Conservation (phyloP, 202 grass and related monocot species). For the Eragrostis tef region DNA sequence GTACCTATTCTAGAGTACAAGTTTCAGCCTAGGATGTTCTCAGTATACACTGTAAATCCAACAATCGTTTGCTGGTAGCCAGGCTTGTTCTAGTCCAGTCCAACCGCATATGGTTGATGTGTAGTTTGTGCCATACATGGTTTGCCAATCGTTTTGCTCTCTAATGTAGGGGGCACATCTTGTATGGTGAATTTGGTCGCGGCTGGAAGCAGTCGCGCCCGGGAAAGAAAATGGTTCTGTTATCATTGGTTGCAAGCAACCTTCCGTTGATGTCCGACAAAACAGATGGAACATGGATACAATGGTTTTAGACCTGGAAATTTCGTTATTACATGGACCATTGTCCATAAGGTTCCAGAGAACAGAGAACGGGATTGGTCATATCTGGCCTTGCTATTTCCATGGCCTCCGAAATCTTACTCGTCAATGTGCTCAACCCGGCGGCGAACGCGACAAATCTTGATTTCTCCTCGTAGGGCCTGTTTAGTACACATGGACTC, state of each 20-base stretch:
- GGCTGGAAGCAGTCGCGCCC: background rate
- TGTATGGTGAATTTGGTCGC: background rate
- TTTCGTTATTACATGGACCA: background rate
- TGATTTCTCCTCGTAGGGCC: too few species aligned
- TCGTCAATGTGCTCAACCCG: background rate
- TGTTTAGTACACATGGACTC: background rate
- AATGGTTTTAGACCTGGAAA: background rate
- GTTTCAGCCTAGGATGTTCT: conserved; percentile 41
- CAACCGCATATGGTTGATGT: conserved; percentile 12
- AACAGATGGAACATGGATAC: background rate
- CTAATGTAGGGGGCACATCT: background rate
- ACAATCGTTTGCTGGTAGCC: conserved; percentile 23
- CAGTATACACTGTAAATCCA: conserved; percentile 50
- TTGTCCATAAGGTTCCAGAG: background rate
- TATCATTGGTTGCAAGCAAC: background rate
- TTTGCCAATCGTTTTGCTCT: background rate
- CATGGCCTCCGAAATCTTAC: background rate
- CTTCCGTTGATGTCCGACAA: background rate
- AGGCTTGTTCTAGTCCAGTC: conserved; percentile 3
- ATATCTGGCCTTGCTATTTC: background rate
- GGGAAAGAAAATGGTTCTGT: background rate
- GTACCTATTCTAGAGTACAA: conserved; percentile 17
- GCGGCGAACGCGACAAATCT: too few species aligned
- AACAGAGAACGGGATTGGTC: background rate
- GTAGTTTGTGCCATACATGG: conserved; percentile 12